Conservation (phyloP, 2,329 filamentous ascomycete genomes). For the Fusarium sp. region DNA sequence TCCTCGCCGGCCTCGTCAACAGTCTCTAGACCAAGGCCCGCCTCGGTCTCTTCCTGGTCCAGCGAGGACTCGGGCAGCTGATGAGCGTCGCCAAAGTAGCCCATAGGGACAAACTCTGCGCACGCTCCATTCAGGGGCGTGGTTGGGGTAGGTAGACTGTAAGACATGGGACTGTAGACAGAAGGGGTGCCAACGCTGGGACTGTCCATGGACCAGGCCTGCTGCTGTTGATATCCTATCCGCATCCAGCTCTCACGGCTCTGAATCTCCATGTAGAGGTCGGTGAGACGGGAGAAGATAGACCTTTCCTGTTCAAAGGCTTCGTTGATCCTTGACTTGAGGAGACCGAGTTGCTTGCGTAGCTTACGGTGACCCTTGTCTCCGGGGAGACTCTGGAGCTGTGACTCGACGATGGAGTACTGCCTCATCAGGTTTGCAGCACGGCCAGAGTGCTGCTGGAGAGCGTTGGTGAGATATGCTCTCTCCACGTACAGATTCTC, state of each 20-base stretch:
- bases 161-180: conserved; percentile 20
- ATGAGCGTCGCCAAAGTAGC: conserved; percentile 27
- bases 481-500: conserved; percentile 58
- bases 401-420: conserved; percentile 51
- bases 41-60: neutral
- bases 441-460: conserved; percentile 54
- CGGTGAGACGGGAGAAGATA: conserved; percentile 58
- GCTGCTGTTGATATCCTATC: conserved; percentile 39
- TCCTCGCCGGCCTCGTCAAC: conserved; percentile 41
- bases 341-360: conserved; percentile 54
- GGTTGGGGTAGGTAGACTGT: conserved; percentile 21
- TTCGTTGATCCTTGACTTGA: conserved; percentile 56
- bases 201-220: conserved; percentile 12
- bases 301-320: conserved; percentile 58
- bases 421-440: conserved; percentile 52
- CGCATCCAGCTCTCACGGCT: conserved; percentile 54
- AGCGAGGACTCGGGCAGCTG: neutral
- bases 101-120: conserved; percentile 47
- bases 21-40: conserved; percentile 32
- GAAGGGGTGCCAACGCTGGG: conserved; percentile 17
- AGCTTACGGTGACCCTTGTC: conserved; percentile 46
- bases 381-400: conserved; percentile 37
- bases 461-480: conserved; percentile 55
- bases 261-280: conserved; percentile 61
- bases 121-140: conserved; percentile 44